Percentiles rank a stretch among this genome's conserved stretches.
phyloP scores from a whole-genome alignment of 331 rosid species.

The Malus hybrid region DNA sequence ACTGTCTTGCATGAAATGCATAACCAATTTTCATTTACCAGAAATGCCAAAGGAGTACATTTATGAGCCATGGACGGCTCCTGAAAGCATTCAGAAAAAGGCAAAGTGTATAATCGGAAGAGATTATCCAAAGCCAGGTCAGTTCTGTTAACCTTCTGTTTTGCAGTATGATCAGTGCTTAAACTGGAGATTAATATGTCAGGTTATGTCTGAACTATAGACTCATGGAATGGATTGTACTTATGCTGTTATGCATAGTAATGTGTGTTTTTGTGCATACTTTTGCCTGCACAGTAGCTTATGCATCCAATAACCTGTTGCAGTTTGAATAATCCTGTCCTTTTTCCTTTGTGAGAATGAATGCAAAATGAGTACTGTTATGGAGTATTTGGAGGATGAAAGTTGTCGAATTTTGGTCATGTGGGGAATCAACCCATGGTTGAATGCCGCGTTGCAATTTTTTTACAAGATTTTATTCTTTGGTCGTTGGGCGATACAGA shows the following conservation, averaged over 20 bases:
- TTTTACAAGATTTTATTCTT: not conserved
- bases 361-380: not conserved
- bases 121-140: conserved; percentile 90
- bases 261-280: not conserved
- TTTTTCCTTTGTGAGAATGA: not conserved
- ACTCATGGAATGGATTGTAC: not conserved
- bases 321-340: not conserved
- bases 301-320: too few species aligned
- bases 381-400: not conserved
- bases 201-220: not conserved
- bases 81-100: conserved; percentile 66
- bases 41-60: conserved; percentile 90
- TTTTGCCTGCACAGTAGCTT: not conserved
- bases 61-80: conserved; percentile 98
- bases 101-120: conserved; percentile 86
- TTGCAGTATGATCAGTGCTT: not conserved
- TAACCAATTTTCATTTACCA: conserved; percentile 17
- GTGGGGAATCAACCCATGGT: not conserved
- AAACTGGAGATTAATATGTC: not conserved
- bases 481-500: not conserved
- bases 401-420: not conserved
- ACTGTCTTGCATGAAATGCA: not conserved
- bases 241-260: not conserved
- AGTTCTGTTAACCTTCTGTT: conserved; percentile 16
- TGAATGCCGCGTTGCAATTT: not conserved